Conservation (phyloP, 2,329 filamentous ascomycete species). For the Aspergillus japonicus region DNA sequence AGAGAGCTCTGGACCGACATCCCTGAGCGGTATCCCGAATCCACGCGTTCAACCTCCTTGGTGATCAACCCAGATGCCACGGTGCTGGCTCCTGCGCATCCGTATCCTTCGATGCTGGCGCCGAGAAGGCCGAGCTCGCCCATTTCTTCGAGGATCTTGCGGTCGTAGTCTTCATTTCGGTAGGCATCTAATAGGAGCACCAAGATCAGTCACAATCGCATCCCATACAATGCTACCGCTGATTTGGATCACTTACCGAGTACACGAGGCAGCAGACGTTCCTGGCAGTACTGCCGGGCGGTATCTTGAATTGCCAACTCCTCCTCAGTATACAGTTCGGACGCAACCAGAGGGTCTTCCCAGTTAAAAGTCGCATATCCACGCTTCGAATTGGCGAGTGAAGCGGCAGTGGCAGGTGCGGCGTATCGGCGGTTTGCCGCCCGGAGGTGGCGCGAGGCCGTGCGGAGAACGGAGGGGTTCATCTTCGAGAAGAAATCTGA, state of each 20-base stretch:
- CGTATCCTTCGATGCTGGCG: constrained; percentile 82
- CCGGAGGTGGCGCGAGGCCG: constrained; percentile 31
- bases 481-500: constrained; percentile 20
- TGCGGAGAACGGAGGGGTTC: constrained; percentile 34
- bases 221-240: background rate
- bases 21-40: constrained; percentile 86
- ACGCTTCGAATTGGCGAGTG: constrained; percentile 14
- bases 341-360: constrained; percentile 79
- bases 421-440: constrained; percentile 21
- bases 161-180: constrained; percentile 81
- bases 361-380: constrained; percentile 68
- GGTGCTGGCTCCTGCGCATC: constrained; percentile 81
- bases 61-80: constrained; percentile 89
- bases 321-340: constrained; percentile 80
- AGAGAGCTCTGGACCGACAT: constrained; percentile 93
- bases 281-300: constrained; percentile 91
- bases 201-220: background rate
- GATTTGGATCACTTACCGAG: constrained; percentile 61
- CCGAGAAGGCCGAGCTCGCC: constrained; percentile 86
- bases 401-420: constrained; percentile 18
- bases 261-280: constrained; percentile 79
- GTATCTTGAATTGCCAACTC: constrained; percentile 87
- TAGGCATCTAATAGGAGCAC: constrained; percentile 65
- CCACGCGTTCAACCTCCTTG: constrained; percentile 83
- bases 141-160: constrained; percentile 85